Conservation (phyloP, 495 filamentous ascomycete species). For the Aspergillus nanangensis region DNA sequence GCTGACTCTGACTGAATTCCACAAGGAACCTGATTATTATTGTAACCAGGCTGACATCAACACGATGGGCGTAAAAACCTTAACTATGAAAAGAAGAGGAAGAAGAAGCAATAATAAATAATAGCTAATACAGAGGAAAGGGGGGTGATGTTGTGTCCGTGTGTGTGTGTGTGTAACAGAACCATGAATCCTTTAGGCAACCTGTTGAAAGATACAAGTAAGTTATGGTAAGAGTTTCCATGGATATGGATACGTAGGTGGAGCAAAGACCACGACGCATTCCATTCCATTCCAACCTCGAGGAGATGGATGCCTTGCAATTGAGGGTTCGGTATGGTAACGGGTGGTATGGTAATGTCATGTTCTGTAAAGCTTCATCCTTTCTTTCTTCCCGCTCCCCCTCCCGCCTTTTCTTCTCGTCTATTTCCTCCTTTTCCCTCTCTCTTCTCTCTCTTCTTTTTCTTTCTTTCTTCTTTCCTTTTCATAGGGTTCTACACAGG, state of each 20-base stretch:
- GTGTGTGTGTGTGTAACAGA: neutral
- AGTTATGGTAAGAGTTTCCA: constrained; percentile 3
- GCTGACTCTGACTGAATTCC: too few relatives aligned
- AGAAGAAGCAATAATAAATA: too few relatives aligned
- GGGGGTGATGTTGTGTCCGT: too few relatives aligned
- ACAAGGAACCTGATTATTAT: too few relatives aligned
- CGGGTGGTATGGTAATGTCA: neutral
- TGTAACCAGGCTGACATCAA: neutral
- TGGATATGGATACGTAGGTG: neutral
- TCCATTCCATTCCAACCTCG: neutral
- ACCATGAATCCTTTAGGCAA: neutral
- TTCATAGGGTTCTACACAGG: constrained; percentile 20
- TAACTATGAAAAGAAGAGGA: too few relatives aligned
- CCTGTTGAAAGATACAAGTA: neutral
- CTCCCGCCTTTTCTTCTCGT: constrained; percentile 11
- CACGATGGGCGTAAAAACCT: neutral
- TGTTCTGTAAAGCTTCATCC: neutral
- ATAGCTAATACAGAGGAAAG: too few relatives aligned
- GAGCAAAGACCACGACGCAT: constrained; percentile 4
- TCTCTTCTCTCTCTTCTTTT: neutral
- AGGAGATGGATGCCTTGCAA: neutral
- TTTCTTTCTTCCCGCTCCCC: constrained; percentile 6
- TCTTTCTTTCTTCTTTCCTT: constrained; percentile 2
- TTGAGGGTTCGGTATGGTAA: neutral
- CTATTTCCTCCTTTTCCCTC: constrained; percentile 9